phyloP scores from a whole-genome alignment of 306 rosid species.

The Abrus precatorius region DNA sequence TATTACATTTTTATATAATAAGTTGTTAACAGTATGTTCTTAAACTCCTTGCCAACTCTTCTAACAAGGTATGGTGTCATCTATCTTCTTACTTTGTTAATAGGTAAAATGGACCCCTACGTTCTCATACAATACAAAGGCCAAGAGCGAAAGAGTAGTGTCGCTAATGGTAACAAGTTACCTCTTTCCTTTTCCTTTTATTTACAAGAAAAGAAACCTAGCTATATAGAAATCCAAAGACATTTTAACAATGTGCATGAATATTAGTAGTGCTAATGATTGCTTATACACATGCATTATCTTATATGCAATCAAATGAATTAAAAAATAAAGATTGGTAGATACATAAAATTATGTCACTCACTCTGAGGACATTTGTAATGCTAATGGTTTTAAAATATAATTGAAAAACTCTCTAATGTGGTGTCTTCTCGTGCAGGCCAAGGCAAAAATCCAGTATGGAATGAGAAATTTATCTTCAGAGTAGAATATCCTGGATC shows the following conservation, averaged over 20 bases:
- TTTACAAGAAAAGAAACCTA: slow-evolving; percentile 1
- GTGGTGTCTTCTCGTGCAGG: slow-evolving; percentile 49
- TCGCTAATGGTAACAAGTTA: slow-evolving; percentile 61
- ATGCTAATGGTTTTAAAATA: background rate
- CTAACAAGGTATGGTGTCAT: background rate
- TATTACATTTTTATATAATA: no score
- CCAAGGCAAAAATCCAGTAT: slow-evolving; percentile 57
- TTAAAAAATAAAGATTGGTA: background rate
- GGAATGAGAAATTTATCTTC: slow-evolving; percentile 76
- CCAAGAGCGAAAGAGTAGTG: slow-evolving; percentile 76
- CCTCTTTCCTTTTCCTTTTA: background rate
- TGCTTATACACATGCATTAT: no score
- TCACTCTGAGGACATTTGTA: background rate
- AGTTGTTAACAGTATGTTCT: background rate
- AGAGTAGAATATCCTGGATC: slow-evolving; percentile 65
- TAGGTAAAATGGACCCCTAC: slow-evolving; percentile 79
- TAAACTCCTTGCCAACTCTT: background rate
- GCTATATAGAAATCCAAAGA: background rate
- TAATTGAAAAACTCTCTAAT: background rate
- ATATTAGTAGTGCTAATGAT: background rate
- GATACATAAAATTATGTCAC: background rate
- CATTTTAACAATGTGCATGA: background rate
- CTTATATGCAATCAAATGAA: no score
- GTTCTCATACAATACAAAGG: slow-evolving; percentile 76
- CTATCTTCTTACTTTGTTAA: background rate